phyloP scores from a whole-genome alignment of 805 yeast species.

The Candida manassasensis region DNA sequence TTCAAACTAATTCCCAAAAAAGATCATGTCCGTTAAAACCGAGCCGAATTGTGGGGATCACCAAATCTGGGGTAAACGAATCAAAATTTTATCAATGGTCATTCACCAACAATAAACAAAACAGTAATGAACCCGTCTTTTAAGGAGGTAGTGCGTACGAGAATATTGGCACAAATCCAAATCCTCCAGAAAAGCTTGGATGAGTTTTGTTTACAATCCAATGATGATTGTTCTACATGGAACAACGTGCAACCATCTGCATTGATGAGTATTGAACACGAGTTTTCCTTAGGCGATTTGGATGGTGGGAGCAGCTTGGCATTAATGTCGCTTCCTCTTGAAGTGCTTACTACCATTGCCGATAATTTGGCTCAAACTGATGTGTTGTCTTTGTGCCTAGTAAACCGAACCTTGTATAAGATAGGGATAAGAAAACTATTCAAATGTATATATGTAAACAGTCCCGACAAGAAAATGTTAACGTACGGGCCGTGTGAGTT shows the following conservation, averaged over 20 bases:
- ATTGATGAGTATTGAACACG: too few species aligned
- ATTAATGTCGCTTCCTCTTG: conserved; percentile 8
- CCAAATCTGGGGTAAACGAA: conserved; percentile 4
- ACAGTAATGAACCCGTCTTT: too few species aligned
- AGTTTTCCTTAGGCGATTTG: too few species aligned
- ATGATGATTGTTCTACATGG: too few species aligned
- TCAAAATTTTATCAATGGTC: not conserved
- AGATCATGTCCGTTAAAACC: not conserved
- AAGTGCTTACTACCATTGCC: conserved; percentile 7
- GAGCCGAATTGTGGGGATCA: not conserved
- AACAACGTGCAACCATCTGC: too few species aligned
- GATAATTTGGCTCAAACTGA: conserved; percentile 10
- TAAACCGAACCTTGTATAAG: conserved; percentile 5
- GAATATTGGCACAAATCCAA: not conserved
- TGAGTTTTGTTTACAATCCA: not conserved
- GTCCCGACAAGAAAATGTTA: conserved; percentile 4
- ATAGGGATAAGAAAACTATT: conserved; percentile 6
- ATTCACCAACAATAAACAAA: not conserved
- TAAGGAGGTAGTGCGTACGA: too few species aligned
- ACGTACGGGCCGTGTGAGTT: not conserved
- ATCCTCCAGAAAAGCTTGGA: not conserved
- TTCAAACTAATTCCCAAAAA: too few species aligned
- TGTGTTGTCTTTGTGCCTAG: conserved; percentile 1
- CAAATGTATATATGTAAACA: conserved; percentile 7
- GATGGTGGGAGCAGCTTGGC: too few species aligned